A percentile compares a stretch with the other conserved stretches of the same genome.
Conservation (phyloP, 1,284 basidiomycete genomes). For the Acaromyces ingoldii region DNA sequence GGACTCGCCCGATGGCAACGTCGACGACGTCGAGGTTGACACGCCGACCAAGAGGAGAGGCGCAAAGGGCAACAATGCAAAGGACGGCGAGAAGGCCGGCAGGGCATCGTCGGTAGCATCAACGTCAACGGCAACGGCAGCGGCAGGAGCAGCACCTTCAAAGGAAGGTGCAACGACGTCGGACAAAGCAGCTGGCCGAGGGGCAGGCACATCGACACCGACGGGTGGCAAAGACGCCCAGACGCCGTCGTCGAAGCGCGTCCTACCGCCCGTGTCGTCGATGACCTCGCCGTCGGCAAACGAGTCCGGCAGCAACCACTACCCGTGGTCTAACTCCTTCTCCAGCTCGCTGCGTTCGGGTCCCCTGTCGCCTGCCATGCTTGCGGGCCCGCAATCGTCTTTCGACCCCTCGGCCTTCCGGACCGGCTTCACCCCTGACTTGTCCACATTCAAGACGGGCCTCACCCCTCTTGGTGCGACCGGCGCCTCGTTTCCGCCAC, state of each 20-base stretch:
- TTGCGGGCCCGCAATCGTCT: conserved; percentile 67
- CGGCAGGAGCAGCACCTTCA: not conserved
- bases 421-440: conserved; percentile 73
- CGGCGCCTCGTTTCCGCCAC: conserved; percentile 64
- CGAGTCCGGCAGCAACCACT: conserved; percentile 50
- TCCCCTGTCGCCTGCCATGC: conserved; percentile 89
- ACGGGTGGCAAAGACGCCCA: not conserved
- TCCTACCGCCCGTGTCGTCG: conserved; percentile 78
- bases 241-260: conserved; percentile 19
- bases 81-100: conserved; percentile 2
- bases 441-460: conserved; percentile 50
- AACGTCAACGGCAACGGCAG: conserved; percentile 5
- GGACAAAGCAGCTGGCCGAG: not conserved
- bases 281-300: conserved; percentile 75
- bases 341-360: conserved; percentile 74
- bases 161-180: not conserved
- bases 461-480: conserved; percentile 59
- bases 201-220: conserved; percentile 21
- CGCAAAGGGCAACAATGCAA: conserved; percentile 9
- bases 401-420: conserved; percentile 66
- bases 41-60: conserved; percentile 9
- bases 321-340: conserved; percentile 30
- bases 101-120: not conserved
- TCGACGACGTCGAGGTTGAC: conserved; percentile 32
- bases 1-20: conserved; percentile 19